These are phyloP conservation scores for Hypoxylon sp. DNA, from an alignment of 2,329 filamentous ascomycete species.

Conservation along the genomic window DNA sequence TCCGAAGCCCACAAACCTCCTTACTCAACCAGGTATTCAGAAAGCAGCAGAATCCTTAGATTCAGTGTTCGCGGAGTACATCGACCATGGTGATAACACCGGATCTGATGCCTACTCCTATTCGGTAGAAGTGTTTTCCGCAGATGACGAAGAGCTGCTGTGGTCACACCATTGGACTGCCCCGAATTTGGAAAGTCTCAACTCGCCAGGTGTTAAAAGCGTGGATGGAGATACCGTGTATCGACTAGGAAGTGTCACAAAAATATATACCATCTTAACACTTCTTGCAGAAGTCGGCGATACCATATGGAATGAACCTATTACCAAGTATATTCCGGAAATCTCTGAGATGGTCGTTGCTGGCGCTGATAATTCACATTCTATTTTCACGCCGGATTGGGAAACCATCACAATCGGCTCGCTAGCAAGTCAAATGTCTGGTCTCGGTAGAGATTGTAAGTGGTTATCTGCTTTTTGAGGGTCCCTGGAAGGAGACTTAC, in stretches of 20 bases:
- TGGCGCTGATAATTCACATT: constrained; percentile 44
- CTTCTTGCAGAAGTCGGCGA: constrained; percentile 56
- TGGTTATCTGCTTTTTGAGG: not conserved
- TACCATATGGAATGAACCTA: constrained; percentile 56
- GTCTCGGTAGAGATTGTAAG: constrained; percentile 56
- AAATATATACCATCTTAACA: constrained; percentile 57
- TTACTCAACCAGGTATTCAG: constrained; percentile 41
- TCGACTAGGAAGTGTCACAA: constrained; percentile 56
- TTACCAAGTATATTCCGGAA: constrained; percentile 59
- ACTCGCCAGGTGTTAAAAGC: constrained; percentile 50
- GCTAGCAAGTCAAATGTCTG: constrained; percentile 53
- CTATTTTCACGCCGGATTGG: constrained; percentile 50
- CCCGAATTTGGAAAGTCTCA: constrained; percentile 49
- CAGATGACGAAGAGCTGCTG: constrained; percentile 48
- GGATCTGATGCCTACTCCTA: constrained; percentile 53
- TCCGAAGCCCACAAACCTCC: constrained; percentile 50
- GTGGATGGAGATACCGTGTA: constrained; percentile 49
- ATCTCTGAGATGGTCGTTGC: constrained; percentile 47
- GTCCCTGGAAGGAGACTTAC: not conserved
- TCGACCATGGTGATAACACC: constrained; percentile 52
- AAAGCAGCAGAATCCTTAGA: constrained; percentile 46
- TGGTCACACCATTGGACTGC: constrained; percentile 53
- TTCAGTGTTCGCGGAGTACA: constrained; percentile 47
- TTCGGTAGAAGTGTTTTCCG: constrained; percentile 54
- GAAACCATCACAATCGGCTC: constrained; percentile 49